A percentile compares a stretch with the other conserved stretches of the same genome.
These are phyloP conservation scores for Dysphania ambrosioides DNA, from an alignment of 148 eudicot species.

Conservation along the genomic window DNA sequence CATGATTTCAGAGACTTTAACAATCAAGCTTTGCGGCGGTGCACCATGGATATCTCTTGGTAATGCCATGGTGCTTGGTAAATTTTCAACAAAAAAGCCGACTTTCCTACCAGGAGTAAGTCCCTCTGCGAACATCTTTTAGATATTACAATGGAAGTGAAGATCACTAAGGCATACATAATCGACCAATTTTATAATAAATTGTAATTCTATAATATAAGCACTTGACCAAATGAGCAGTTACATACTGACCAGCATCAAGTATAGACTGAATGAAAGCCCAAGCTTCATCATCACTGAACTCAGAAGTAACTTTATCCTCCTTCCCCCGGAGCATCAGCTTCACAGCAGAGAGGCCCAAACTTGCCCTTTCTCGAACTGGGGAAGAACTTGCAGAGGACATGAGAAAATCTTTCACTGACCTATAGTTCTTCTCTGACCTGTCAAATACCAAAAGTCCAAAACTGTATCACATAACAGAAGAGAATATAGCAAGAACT, in stretches of 20 bases:
- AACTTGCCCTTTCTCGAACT: constrained; percentile 69
- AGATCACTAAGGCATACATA: constrained; percentile 45
- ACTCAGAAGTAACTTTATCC: constrained; percentile 58
- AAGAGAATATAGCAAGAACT: neutral
- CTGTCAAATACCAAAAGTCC: constrained; percentile 36
- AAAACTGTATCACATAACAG: constrained; percentile 16
- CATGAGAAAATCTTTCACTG: constrained; percentile 65
- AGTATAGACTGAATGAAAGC: constrained; percentile 57
- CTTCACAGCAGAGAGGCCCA: constrained; percentile 68
- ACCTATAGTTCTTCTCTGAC: constrained; percentile 53
- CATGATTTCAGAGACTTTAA: constrained; percentile 76
- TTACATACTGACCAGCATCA: constrained; percentile 57
- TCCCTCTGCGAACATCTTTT: constrained; percentile 89
- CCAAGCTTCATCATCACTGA: constrained; percentile 59
- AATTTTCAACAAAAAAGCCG: constrained; percentile 41
- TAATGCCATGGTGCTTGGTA: constrained; percentile 41
- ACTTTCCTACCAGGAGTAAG: constrained; percentile 60
- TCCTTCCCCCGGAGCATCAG: constrained; percentile 79
- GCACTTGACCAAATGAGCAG: constrained; percentile 20
- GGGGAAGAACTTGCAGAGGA: constrained; percentile 79
- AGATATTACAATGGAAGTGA: constrained; percentile 64
- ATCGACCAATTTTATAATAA: constrained; percentile 13
- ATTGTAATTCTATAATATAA: neutral
- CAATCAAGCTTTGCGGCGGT: constrained; percentile 72
- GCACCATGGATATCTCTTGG: constrained; percentile 90